Conservation (phyloP, 768 basidiomycete genomes). For the Boletus rubropictus region DNA sequence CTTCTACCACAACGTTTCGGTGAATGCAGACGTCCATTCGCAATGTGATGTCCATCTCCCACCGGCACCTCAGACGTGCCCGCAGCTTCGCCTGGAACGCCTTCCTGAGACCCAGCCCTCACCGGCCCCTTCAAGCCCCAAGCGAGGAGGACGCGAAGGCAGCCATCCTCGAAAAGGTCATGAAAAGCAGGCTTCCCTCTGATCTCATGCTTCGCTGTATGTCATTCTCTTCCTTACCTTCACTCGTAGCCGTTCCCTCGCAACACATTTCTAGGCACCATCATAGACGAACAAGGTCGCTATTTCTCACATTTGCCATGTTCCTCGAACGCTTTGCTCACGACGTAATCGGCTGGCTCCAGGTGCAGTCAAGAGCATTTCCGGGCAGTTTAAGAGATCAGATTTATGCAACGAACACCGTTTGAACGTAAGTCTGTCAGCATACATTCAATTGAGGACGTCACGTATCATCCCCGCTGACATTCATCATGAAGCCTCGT, state of each 20-base stretch:
- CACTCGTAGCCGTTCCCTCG: constrained; percentile 9
- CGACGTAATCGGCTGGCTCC: constrained; percentile 27
- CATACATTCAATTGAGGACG: constrained; percentile 8
- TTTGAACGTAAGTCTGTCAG: constrained; percentile 65
- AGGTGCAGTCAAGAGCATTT: constrained; percentile 85
- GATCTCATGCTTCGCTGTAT: constrained; percentile 89
- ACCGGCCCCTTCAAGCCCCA: constrained; percentile 22
- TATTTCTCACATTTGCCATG: constrained; percentile 17
- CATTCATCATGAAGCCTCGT: constrained; percentile 57
- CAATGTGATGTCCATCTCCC: constrained; percentile 33
- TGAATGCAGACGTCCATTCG: constrained; percentile 34
- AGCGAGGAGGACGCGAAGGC: constrained; percentile 67
- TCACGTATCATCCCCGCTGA: constrained; percentile 21
- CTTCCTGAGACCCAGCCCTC: constrained; percentile 10
- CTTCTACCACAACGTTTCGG: background rate
- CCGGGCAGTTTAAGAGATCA: constrained; percentile 84
- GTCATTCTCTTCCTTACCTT: constrained; percentile 28
- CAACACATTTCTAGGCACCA: constrained; percentile 55
- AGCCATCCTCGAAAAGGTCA: constrained; percentile 75
- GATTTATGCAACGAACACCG: constrained; percentile 84
- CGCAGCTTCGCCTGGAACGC: constrained; percentile 26
- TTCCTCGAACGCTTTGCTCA: constrained; percentile 5
- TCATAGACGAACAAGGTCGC: constrained; percentile 78
- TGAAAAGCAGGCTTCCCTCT: constrained; percentile 82
- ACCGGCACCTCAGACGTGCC: background rate